Base-by-base conservation (phyloP, 1,139 yeast species). In the Hanseniaspora sp. region DNA sequence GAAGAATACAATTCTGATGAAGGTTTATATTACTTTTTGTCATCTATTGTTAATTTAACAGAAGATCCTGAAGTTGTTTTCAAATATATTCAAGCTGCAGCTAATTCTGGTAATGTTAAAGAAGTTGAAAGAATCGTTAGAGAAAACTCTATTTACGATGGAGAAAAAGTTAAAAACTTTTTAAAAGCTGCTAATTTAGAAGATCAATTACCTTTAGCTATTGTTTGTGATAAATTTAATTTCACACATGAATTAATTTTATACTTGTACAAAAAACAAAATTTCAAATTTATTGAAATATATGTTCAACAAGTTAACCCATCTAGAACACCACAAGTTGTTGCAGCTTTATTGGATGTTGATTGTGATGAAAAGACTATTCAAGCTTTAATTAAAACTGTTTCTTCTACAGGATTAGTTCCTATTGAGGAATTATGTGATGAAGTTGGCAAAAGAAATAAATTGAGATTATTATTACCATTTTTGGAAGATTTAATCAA, bases 221-320 rank as follows among this genome's bases (percentile, higher is more conserved):
- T 94, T 70, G 96, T 92, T 47, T 90, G 97, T 73, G 97, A 92
- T 73, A 80, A 96, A 66, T 87, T 77, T 72, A 77, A 83, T 69
- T 92, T 82, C 69, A 90, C 92, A 56, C 97, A 92, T 68, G 99
- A 92, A 69, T 79, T 92, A 73, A 83, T 92, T 56, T 77, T 92
- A 66, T 92, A 86, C 72, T 77, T 92, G 68, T 92, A 92, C 82
- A 92, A 92, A 74, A 86, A 90, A 71, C 92, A 90, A 70, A 90
- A 82, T 71, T 86, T 88, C 79, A 87, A 92, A 70, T 92, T 90
- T 63, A 92, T 92, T 70, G 97, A 92, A 71, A 95, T 92, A 53
- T 92, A 92, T 64, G 98, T 94, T 56, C 97, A 92, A 73, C 94
- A 88, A 66, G 97, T 92, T 53, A 94, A 92, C 70, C 96, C 98